Evolutionary conservation across 2,329 filamentous ascomycete genomes (phyloP).

Genomic region (Drechslera avenae): DNA sequence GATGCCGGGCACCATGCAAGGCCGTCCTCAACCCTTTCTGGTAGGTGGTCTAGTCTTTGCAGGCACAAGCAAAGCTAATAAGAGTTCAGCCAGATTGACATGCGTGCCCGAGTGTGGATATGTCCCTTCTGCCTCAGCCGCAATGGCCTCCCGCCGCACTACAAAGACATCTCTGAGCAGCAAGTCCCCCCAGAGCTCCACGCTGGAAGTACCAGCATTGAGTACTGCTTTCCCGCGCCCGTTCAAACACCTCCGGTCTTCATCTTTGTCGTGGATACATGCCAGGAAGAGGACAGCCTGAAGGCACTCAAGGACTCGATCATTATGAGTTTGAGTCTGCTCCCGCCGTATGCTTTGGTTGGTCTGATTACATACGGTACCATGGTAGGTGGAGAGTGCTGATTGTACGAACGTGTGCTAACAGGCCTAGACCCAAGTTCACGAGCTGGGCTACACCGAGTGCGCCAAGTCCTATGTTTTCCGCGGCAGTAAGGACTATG

Average conservation of each 20-base stretch:
- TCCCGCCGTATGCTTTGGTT: constrained; percentile 81
- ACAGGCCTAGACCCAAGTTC: constrained; percentile 76
- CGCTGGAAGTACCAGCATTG: constrained; percentile 83
- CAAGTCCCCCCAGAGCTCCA: constrained; percentile 84
- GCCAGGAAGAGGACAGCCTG: constrained; percentile 85
- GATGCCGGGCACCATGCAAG: constrained; percentile 94
- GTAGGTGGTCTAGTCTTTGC: constrained; percentile 56
- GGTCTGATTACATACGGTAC: constrained; percentile 88
- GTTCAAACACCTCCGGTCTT: constrained; percentile 88
- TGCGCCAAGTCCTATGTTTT: constrained; percentile 99
- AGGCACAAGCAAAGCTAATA: constrained; percentile 23
- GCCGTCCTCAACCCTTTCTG: constrained; percentile 97
- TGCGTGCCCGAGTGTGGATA: constrained; percentile 83
- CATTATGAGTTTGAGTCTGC: constrained; percentile 81
- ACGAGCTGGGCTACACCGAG: constrained; percentile 96
- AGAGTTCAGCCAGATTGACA: constrained; percentile 72
- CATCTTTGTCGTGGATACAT: constrained; percentile 85
- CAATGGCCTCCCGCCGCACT: constrained; percentile 81
- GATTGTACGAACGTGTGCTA: constrained; percentile 10
- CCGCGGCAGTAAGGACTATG: constrained; percentile 95
- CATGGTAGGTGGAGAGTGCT: constrained; percentile 65
- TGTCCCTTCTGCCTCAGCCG: constrained; percentile 86
- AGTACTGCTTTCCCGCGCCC: constrained; percentile 79
- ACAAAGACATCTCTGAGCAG: constrained; percentile 86
- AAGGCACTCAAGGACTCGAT: constrained; percentile 83